Evolutionary conservation across 108 stramenopile species (phyloP).

Genomic region (Fragilaria crotonensis): DNA sequence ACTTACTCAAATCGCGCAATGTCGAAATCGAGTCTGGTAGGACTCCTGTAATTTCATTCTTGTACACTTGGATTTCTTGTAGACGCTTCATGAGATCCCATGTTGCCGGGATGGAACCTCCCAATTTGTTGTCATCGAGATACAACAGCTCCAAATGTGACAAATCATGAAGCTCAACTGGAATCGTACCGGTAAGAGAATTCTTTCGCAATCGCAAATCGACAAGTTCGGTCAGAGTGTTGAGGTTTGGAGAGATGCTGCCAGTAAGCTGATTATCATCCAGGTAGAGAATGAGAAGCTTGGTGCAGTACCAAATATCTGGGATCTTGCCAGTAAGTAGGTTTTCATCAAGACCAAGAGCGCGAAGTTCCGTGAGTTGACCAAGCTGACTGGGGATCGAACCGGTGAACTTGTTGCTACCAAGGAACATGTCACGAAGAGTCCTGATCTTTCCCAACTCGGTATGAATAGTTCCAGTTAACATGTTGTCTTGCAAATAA

Average conservation of each 20-base stretch:
- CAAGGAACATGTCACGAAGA: constrained; percentile 8
- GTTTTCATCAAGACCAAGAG: not conserved
- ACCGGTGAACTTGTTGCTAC: constrained; percentile 35
- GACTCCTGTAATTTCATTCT: not conserved
- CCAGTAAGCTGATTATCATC: constrained; percentile 43
- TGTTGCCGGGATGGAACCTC: not conserved
- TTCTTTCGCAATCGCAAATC: constrained; percentile 46
- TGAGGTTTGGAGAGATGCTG: constrained; percentile 40
- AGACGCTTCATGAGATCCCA: not conserved
- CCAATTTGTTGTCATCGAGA: constrained; percentile 4
- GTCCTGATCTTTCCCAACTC: not conserved
- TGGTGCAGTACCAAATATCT: constrained; percentile 7
- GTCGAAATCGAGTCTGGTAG: not conserved
- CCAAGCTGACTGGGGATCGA: constrained; percentile 3
- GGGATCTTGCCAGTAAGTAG: not conserved
- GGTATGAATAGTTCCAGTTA: constrained; percentile 26
- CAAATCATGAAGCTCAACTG: constrained; percentile 26
- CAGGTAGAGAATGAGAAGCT: constrained; percentile 24
- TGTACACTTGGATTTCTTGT: not conserved
- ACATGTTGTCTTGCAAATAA: constrained; percentile 24
- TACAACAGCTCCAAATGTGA: constrained; percentile 11
- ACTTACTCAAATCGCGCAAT: not conserved
- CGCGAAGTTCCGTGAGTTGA: not conserved
- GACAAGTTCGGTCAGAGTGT: constrained; percentile 15
- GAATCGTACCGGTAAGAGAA: constrained; percentile 52